Evolutionary conservation across 352 stramenopile species (phyloP).

Genomic region (Phytopythium mirpurense): DNA sequence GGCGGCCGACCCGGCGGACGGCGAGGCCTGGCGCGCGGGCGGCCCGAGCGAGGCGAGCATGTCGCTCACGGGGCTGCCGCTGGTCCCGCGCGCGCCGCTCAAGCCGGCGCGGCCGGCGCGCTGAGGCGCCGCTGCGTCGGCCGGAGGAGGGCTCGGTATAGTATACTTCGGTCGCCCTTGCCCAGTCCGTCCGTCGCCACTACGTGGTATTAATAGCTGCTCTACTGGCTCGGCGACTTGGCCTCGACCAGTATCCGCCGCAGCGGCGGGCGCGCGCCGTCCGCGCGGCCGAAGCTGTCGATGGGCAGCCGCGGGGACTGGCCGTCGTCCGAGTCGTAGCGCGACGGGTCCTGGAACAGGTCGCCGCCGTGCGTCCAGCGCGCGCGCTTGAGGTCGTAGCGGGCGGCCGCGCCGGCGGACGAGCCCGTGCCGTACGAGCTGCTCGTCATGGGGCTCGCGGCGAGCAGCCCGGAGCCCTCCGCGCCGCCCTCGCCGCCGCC

Average conservation of each 20-base stretch:
- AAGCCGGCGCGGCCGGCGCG: not conserved
- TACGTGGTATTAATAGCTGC: too few species aligned
- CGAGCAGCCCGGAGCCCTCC: conserved; percentile 30
- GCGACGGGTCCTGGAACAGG: conserved; percentile 75
- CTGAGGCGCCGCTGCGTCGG: not conserved
- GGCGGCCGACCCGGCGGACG: conserved; percentile 9
- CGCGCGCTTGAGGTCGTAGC: conserved; percentile 30
- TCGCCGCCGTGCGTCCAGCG: conserved; percentile 79
- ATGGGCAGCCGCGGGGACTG: conserved; percentile 55
- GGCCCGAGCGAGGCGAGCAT: conserved; percentile 28
- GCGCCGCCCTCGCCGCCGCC: too few species aligned
- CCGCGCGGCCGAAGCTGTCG: conserved; percentile 64
- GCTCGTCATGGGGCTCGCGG: conserved; percentile 52
- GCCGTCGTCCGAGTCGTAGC: conserved; percentile 83
- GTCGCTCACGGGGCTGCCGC: conserved; percentile 44
- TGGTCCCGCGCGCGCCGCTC: conserved; percentile 23
- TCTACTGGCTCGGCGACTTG: not conserved
- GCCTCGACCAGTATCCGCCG: conserved; percentile 1
- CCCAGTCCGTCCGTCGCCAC: too few species aligned
- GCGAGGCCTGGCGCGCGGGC: conserved; percentile 9
- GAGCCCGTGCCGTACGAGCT: conserved; percentile 48
- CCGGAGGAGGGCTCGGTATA: not conserved
- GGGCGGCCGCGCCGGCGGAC: conserved; percentile 27
- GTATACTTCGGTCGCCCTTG: too few species aligned
- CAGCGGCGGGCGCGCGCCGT: not conserved